These are phyloP conservation scores for Flaveria linearis DNA, from an alignment of 129 eudicot species.

Conservation along the genomic window DNA sequence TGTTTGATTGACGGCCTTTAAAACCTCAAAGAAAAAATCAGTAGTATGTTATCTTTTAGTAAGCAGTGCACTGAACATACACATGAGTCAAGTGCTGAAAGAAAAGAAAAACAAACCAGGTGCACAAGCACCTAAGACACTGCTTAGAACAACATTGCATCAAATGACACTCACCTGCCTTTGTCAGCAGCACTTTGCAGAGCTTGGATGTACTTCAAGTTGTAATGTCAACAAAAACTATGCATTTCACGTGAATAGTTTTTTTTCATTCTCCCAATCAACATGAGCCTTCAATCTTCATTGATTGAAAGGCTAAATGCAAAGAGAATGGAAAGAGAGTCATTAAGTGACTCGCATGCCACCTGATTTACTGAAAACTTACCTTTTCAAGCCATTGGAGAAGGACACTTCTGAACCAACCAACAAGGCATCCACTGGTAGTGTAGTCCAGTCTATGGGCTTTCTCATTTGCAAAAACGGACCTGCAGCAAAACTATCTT, in stretches of 20 bases:
- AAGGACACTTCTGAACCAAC: conserved; percentile 96
- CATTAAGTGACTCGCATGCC: background rate
- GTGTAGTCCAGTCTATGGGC: conserved; percentile 95
- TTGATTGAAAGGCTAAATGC: background rate
- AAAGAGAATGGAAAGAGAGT: background rate
- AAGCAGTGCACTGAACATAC: conserved; percentile 73
- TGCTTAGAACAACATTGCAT: conserved; percentile 20
- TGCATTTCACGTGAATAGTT: conserved; percentile 99
- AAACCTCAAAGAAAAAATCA: conserved; percentile 91
- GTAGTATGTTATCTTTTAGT: conserved; percentile 97
- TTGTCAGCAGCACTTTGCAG: conserved; percentile 98
- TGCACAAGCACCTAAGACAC: conserved; percentile 6
- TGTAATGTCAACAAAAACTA: conserved; percentile 96
- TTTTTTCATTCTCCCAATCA: conserved; percentile 91
- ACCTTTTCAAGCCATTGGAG: conserved; percentile 94
- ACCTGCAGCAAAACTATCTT: conserved; percentile 49
- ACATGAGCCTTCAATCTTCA: background rate
- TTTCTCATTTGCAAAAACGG: conserved; percentile 98
- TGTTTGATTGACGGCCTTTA: conserved; percentile 93
- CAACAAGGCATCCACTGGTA: conserved; percentile 97
- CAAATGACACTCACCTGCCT: conserved; percentile 67
- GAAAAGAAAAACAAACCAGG: background rate
- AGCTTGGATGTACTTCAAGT: conserved; percentile 90
- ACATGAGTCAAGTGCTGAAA: conserved; percentile 18
- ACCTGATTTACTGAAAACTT: conserved; percentile 9